Evolutionary conservation across 768 basidiomycete species (phyloP).

Genomic region (Leccinum ochraceum): DNA sequence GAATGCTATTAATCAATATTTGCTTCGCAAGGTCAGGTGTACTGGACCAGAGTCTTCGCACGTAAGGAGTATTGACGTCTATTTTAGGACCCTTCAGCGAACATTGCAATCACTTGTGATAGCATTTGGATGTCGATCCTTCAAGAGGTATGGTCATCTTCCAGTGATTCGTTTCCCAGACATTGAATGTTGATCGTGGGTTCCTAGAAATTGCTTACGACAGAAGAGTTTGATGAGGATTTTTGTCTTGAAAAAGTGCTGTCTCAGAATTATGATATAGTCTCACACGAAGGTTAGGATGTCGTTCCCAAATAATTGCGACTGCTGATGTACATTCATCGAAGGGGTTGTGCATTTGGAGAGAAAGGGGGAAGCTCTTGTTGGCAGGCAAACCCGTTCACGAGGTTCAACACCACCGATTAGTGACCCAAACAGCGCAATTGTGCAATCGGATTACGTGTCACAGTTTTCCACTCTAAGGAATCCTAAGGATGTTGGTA

Average conservation of each 20-base stretch:
- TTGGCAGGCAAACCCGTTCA: not conserved
- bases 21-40: too few species aligned
- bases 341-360: conserved; percentile 5
- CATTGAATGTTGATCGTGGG: not conserved
- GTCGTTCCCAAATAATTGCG: not conserved
- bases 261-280: conserved; percentile 2
- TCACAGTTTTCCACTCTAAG: too few species aligned
- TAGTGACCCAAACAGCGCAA: not conserved
- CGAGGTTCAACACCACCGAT: not conserved
- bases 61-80: not conserved
- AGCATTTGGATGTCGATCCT: conserved; percentile 10
- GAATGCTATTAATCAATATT: too few species aligned
- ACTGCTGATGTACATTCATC: not conserved
- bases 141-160: not conserved
- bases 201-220: conserved; percentile 2
- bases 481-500: too few species aligned
- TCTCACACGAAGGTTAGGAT: not conserved
- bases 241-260: not conserved
- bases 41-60: too few species aligned
- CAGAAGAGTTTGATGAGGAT: not conserved
- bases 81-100: conserved; percentile 4
- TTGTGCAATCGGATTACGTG: too few species aligned
- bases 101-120: conserved; percentile 10
- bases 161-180: not conserved
- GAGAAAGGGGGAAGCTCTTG: not conserved